Base-by-base conservation (phyloP, 208 protist species). In the Blastocrithidia nonstop region DNA sequence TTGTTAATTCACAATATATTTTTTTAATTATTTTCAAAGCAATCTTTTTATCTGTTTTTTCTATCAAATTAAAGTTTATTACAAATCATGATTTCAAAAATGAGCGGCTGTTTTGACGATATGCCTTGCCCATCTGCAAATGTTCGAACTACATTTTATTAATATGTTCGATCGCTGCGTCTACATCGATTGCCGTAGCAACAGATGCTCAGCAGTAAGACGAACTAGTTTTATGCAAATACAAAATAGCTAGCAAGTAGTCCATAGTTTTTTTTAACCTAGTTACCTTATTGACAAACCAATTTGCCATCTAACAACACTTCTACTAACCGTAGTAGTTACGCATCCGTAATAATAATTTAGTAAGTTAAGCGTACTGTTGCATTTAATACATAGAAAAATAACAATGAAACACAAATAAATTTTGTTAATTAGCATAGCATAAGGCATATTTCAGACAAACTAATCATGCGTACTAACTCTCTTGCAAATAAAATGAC, bases 1-100 rank as follows among this genome's bases (percentile, higher is more conserved):
- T n/a, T n/a, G n/a, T n/a, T n/a, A n/a, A n/a, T n/a, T n/a, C n/a
- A n/a, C n/a, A n/a, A n/a, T n/a, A n/a, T n/a, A n/a, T n/a, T 50
- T 55, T 49, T 1, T 2, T 3, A 25, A 50, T 3, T 38, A 1
- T 24, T 37, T 56, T 51, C 41, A 19, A 24, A 6, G 6, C 29
- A 3, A 15, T 16, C 17, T 20, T 51, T 21, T 37, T 39, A 23
- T 39, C 25, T 1, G 15, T 13, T 36, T 16, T 6, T n/a, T n/a
- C 20, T 36, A 25, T 20, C 45, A 51, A 6, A 6, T 22, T 15
- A 5, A 51, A 42, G n/a, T 38, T n/a, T n/a, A n/a, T n/a, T n/a
- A n/a, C n/a, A n/a, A n/a, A n/a, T n/a, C n/a, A n/a, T n/a, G n/a
- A n/a, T n/a, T n/a, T n/a, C 13, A 5, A 35, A 11, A n/a, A 35